Evolutionary conservation across 1,284 basidiomycete species (phyloP), one percentile per base, ranked within the genome.

Genomic region (Porogramme epimiltina): DNA sequence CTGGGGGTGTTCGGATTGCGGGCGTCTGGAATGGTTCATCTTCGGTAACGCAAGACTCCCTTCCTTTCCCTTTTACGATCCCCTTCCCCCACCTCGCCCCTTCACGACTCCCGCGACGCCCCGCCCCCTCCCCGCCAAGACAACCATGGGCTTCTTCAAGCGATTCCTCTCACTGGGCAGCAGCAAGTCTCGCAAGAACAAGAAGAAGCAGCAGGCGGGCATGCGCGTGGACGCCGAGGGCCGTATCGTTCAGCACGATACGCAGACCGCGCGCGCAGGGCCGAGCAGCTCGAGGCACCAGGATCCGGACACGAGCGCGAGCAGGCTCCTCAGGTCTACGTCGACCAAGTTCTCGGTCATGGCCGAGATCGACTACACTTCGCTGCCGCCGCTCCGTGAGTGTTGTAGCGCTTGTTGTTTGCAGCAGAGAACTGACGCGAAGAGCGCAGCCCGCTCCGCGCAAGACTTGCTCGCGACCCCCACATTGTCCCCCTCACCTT

Each of bases 321-420:
- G 78, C 52, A 80, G 82, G 18, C 73, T 91, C 9, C 67, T 91
- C 24, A 80, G 89, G 39, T 89, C 87, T 1, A 84, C 86, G 9
- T 90, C 89, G 9, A 77, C 83, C 38, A 80, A 84, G 46, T 85
- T 77, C 67, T 73, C 77, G 5, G 77, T 79, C 20, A 77, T 80
- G 38, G 68, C 77, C 8, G 81, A 84, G 60, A 66, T 78, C 8
- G 80, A 84, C 64, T 80, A 82, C 61, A 63, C 73, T 22, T 73
- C 76, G 37, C 66, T 89, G 10, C 82, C 87, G 19, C 85, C 85
- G 50, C 68, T 89, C 56, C 85, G 89, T 91, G 64, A 72, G 88
- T 76, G 23, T 9, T n/a, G 19, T 16, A 3, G 16, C 11, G 10
- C 28, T 31, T 31, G 9, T 8, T 31, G 28, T 15, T 8, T 31